Evolutionary conservation across 345 rosid genomes (phyloP).

Genomic region (Psidium guajava): DNA sequence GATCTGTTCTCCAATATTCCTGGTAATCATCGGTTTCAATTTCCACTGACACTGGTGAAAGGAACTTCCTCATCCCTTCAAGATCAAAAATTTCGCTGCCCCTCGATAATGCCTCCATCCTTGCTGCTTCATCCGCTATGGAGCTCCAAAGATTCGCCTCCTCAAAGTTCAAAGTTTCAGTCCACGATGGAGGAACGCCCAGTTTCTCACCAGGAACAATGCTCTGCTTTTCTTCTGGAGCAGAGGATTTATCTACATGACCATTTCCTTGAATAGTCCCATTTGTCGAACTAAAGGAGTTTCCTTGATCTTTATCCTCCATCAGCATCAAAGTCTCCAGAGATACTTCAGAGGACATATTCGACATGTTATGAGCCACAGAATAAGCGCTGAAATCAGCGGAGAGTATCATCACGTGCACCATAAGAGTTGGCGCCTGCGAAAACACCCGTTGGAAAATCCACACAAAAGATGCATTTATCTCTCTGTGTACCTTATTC

Average conservation of each 20-base stretch:
- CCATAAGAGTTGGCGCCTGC: conserved; percentile 62
- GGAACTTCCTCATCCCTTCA: conserved; percentile 17
- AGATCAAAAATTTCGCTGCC: conserved; percentile 20
- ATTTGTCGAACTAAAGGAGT: not conserved
- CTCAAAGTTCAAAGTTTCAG: conserved; percentile 4
- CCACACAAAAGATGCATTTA: conserved; percentile 50
- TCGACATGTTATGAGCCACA: conserved; percentile 15
- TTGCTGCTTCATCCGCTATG: conserved; percentile 35
- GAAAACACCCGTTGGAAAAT: conserved; percentile 61
- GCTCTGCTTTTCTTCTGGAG: not conserved
- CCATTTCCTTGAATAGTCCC: not conserved
- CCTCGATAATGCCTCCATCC: conserved; percentile 14
- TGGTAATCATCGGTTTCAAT: conserved; percentile 34
- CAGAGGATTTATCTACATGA: not conserved
- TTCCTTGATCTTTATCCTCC: not conserved
- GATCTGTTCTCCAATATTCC: conserved; percentile 36
- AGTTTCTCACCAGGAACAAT: not conserved
- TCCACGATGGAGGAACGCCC: not conserved
- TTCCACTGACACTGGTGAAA: conserved; percentile 25
- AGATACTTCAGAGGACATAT: not conserved
- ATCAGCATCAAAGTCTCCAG: not conserved
- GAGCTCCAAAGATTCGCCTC: conserved; percentile 44
- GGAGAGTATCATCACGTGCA: conserved; percentile 53
- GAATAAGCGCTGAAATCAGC: conserved; percentile 65
- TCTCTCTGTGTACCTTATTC: conserved; percentile 35